Percentiles rank a stretch among this genome's conserved stretches.
Conservation (phyloP, 2,329 filamentous ascomycete genomes). For the Aspergillus spinulosporus region DNA sequence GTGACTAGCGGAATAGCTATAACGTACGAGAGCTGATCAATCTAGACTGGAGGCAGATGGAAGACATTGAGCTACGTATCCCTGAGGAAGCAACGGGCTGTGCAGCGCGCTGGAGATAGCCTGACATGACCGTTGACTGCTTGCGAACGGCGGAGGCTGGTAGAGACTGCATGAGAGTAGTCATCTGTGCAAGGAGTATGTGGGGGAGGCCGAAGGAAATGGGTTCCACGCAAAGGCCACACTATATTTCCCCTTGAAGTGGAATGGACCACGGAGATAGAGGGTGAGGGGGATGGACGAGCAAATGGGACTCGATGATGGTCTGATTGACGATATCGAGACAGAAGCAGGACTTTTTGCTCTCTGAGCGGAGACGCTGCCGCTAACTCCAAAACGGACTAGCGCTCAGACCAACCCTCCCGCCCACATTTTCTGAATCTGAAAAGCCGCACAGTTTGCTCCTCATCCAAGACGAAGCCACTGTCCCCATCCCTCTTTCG, state of each 20-base stretch:
- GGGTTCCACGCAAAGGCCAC: not conserved
- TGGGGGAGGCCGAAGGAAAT: conserved; percentile 1
- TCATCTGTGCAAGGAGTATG: conserved; percentile 29
- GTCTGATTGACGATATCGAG: conserved; percentile 13
- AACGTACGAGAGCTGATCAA: conserved; percentile 34
- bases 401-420: conserved; percentile 34
- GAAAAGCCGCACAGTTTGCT: conserved; percentile 30
- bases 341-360: conserved; percentile 26
- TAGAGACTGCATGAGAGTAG: conserved; percentile 33
- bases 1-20: conserved; percentile 13
- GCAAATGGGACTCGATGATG: conserved; percentile 9
- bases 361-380: conserved; percentile 26
- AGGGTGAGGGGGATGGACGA: conserved; percentile 6
- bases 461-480: conserved; percentile 12
- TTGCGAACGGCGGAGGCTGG: conserved; percentile 38
- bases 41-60: conserved; percentile 31
- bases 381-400: conserved; percentile 30
- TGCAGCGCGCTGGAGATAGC: conserved; percentile 28
- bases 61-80: conserved; percentile 33
- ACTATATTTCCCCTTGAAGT: not conserved
- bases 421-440: conserved; percentile 34
- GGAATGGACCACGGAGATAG: conserved; percentile 2
- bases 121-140: conserved; percentile 33
- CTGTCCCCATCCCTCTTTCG: conserved; percentile 18
- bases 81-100: conserved; percentile 32